phyloP scores from a whole-genome alignment of 805 yeast genomes.

The Torulaspora maleeae region DNA sequence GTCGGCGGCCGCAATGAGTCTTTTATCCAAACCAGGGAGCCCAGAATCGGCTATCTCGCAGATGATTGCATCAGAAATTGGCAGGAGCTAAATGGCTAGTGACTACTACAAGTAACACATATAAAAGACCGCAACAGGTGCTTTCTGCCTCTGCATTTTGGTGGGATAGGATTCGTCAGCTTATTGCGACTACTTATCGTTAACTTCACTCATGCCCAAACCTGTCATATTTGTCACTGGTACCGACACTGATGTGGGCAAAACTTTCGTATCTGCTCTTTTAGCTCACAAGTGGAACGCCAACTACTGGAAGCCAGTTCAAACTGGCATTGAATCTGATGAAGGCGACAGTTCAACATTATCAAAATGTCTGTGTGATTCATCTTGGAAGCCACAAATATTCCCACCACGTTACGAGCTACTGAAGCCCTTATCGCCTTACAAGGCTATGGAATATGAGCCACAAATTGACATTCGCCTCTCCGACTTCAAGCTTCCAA shows the following conservation, averaged over 20 bases:
- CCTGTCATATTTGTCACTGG: constrained; percentile 32
- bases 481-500: constrained; percentile 21
- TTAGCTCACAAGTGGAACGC: constrained; percentile 28
- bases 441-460: constrained; percentile 28
- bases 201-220: constrained; percentile 2
- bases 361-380: neutral
- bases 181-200: no score
- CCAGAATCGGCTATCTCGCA: no score
- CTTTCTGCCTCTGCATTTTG: no score
- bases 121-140: no score
- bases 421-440: constrained; percentile 30
- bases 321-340: constrained; percentile 32
- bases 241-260: constrained; percentile 36
- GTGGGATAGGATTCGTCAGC: no score
- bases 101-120: no score
- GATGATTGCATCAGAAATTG: no score
- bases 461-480: constrained; percentile 15
- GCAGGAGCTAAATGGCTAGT: no score
- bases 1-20: no score
- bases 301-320: constrained; percentile 34
- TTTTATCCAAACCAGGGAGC: no score
- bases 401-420: constrained; percentile 19
- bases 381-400: constrained; percentile 12
- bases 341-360: constrained; percentile 26
- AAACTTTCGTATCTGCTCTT: constrained; percentile 30